phyloP scores from a whole-genome alignment of 192 early-diverging fungal species.

The Cetraspora pellucida region DNA sequence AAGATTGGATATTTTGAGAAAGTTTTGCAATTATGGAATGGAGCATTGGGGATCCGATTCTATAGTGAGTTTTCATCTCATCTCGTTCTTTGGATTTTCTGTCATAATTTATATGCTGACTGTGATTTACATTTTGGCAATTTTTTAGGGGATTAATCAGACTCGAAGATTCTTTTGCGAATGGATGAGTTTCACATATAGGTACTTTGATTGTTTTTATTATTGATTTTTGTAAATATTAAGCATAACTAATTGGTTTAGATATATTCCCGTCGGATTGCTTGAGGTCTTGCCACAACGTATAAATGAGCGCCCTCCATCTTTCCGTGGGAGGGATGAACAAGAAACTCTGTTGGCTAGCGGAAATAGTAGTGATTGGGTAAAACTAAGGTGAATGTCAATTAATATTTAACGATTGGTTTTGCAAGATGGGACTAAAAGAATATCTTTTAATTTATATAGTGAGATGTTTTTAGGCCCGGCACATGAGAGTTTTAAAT shows the following conservation, averaged over 20 bases:
- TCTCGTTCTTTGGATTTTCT: background rate
- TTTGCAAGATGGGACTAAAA: background rate
- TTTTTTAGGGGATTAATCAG: slow-evolving; percentile 71
- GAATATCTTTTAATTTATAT: background rate
- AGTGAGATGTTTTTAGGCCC: slow-evolving; percentile 89
- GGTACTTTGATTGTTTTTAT: slow-evolving; percentile 35
- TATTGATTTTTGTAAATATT: background rate
- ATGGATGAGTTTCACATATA: slow-evolving; percentile 73
- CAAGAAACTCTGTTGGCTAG: slow-evolving; percentile 95
- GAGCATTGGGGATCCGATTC: slow-evolving; percentile 96
- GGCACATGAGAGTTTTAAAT: slow-evolving; percentile 82
- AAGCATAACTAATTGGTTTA: slow-evolving; percentile 25
- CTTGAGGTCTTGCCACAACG: slow-evolving; percentile 91
- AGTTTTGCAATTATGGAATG: slow-evolving; percentile 83
- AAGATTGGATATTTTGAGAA: slow-evolving; percentile 86
- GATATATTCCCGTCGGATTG: slow-evolving; percentile 91
- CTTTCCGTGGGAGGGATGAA: slow-evolving; percentile 84
- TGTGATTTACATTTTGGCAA: background rate
- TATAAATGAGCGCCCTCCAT: slow-evolving; percentile 89
- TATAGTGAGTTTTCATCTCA: slow-evolving; percentile 22
- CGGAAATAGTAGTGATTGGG: slow-evolving; percentile 78
- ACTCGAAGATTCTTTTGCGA: slow-evolving; percentile 81
- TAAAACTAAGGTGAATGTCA: slow-evolving; percentile 68
- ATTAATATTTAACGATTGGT: background rate
- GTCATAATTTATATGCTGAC: background rate